phyloP scores from a whole-genome alignment of 768 basidiomycete species.

The Candolleomyces eurysporus region DNA sequence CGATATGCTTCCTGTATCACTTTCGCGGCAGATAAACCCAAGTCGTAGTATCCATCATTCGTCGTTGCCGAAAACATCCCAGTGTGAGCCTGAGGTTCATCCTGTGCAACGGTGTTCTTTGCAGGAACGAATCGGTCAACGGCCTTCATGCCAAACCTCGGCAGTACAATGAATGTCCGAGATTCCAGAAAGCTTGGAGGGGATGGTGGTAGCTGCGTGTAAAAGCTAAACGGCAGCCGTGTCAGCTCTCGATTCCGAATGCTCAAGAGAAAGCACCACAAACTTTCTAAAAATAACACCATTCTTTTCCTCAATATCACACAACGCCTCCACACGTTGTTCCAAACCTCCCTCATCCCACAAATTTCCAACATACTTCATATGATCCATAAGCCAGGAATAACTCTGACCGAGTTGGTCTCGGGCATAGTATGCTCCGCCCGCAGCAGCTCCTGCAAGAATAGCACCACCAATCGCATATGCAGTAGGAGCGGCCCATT shows the following conservation, averaged over 20 bases:
- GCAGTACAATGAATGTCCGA: slow-evolving; percentile 80
- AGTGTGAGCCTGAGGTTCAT: slow-evolving; percentile 84
- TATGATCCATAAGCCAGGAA: slow-evolving; percentile 79
- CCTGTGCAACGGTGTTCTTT: slow-evolving; percentile 62
- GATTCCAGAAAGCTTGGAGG: slow-evolving; percentile 52
- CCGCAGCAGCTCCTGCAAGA: slow-evolving; percentile 79
- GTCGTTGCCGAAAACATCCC: slow-evolving; percentile 81
- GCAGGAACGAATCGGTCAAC: slow-evolving; percentile 59
- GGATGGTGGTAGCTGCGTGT: slow-evolving; percentile 70
- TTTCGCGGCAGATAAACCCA: slow-evolving; percentile 68
- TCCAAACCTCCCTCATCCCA: slow-evolving; percentile 75
- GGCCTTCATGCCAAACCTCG: slow-evolving; percentile 47
- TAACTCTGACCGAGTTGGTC: slow-evolving; percentile 72
- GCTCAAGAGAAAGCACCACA: slow-evolving; percentile 24
- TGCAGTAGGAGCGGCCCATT: slow-evolving; percentile 64
- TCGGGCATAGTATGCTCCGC: slow-evolving; percentile 79
- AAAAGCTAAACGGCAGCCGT: slow-evolving; percentile 53
- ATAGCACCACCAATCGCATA: slow-evolving; percentile 73
- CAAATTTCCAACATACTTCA: slow-evolving; percentile 83
- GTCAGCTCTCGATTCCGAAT: background rate
- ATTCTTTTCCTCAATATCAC: slow-evolving; percentile 56
- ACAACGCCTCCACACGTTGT: slow-evolving; percentile 58
- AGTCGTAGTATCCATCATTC: slow-evolving; percentile 89
- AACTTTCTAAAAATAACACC: slow-evolving; percentile 75
- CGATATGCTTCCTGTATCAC: slow-evolving; percentile 58